phyloP scores from a whole-genome alignment of 768 basidiomycete genomes.

The Boletus tomentosulus region DNA sequence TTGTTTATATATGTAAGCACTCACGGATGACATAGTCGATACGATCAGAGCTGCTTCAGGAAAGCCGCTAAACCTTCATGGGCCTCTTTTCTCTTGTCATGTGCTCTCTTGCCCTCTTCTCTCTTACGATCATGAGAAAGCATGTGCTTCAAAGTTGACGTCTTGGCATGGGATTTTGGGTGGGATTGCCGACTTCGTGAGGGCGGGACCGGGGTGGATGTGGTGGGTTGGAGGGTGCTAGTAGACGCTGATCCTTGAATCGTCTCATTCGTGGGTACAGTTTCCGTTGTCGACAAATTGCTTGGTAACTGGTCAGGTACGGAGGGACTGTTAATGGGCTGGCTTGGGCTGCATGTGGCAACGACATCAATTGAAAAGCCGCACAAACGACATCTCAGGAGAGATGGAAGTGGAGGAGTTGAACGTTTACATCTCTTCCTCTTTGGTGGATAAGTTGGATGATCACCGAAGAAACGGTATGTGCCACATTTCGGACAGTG shows the following conservation, averaged over 20 bases:
- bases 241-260: neutral
- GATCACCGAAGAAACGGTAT: conserved; percentile 40
- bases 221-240: neutral
- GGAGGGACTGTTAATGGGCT: neutral
- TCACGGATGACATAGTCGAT: neutral
- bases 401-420: neutral
- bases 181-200: conserved; percentile 30
- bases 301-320: neutral
- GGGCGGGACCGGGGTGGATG: neutral
- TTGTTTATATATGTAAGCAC: neutral
- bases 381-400: conserved; percentile 20
- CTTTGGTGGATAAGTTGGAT: conserved; percentile 28
- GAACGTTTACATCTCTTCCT: conserved; percentile 16
- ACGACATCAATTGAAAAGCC: conserved; percentile 9
- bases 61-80: conserved; percentile 51
- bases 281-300: neutral
- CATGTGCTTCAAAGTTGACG: conserved; percentile 56
- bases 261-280: neutral
- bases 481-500: conserved; percentile 55
- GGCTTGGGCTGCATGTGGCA: neutral
- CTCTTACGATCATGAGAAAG: conserved; percentile 55
- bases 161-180: conserved; percentile 37
- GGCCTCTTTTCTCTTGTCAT: conserved; percentile 20
- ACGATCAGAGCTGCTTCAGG: conserved; percentile 20
- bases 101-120: conserved; percentile 28